These are phyloP conservation scores for Colletotrichum plurivorum DNA, from an alignment of 2,329 filamentous ascomycete genomes.

Conservation along the genomic window DNA sequence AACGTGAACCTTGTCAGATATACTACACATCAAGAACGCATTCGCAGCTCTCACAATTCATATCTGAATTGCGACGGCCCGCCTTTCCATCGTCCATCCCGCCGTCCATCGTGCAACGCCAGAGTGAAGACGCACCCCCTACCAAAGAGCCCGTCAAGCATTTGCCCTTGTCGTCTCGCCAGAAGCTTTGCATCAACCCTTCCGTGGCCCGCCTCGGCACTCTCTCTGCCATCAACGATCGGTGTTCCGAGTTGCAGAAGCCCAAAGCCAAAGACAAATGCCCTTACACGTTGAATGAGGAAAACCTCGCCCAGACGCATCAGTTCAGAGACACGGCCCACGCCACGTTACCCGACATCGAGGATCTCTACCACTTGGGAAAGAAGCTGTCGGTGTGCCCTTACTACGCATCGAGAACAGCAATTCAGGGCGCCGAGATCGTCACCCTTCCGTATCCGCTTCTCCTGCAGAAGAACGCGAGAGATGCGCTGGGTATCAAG, in stretches of 20 bases:
- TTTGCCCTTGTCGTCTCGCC: slow-evolving; percentile 86
- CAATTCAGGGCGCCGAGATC: slow-evolving; percentile 88
- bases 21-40: slow-evolving; percentile 95
- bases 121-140: slow-evolving; percentile 19
- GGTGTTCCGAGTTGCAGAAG: slow-evolving; percentile 91
- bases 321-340: slow-evolving; percentile 89
- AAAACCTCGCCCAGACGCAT: slow-evolving; percentile 78
- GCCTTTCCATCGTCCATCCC: slow-evolving; percentile 80
- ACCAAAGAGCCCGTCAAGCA: slow-evolving; percentile 75
- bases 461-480: slow-evolving; percentile 86
- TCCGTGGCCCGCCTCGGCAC: slow-evolving; percentile 80
- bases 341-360: slow-evolving; percentile 91
- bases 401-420: slow-evolving; percentile 93
- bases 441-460: slow-evolving; percentile 94
- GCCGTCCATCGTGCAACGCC: slow-evolving; percentile 47
- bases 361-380: slow-evolving; percentile 86
- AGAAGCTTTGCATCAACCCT: slow-evolving; percentile 91
- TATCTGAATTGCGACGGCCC: slow-evolving; percentile 85
- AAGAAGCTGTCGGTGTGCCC: slow-evolving; percentile 87
- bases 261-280: slow-evolving; percentile 78
- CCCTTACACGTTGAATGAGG: slow-evolving; percentile 82
- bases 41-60: slow-evolving; percentile 91
- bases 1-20: slow-evolving; percentile 64
- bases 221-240: slow-evolving; percentile 90
- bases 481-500: slow-evolving; percentile 89